Conservation (phyloP, 306 rosid genomes). For the Sindora glabra region DNA sequence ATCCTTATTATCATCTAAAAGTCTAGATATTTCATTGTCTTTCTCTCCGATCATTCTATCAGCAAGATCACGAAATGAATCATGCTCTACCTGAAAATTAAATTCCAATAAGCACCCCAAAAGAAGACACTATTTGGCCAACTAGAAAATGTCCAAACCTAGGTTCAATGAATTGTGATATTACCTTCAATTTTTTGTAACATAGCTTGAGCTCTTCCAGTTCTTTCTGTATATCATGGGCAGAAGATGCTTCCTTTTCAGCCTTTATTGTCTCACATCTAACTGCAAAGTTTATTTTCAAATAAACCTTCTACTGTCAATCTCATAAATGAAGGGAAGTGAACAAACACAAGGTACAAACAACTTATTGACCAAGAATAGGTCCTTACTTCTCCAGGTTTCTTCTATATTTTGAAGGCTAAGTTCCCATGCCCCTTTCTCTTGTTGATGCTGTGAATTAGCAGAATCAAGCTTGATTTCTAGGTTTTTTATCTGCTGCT, state of each 20-base stretch:
- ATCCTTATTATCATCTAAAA: conserved; percentile 64
- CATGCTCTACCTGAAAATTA: conserved; percentile 69
- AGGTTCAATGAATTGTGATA: conserved; percentile 4
- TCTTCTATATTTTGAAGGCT: conserved; percentile 86
- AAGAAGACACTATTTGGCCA: not conserved
- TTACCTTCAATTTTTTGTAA: conserved; percentile 73
- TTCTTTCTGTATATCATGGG: conserved; percentile 62
- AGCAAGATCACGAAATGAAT: conserved; percentile 85
- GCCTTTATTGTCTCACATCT: conserved; percentile 75
- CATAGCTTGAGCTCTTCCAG: conserved; percentile 68
- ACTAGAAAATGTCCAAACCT: conserved; percentile 5
- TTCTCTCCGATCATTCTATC: conserved; percentile 89
- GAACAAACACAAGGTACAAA: conserved; percentile 2
- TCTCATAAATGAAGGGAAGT: conserved; percentile 10
- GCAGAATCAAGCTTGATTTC: conserved; percentile 66
- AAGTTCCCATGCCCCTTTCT: conserved; percentile 85
- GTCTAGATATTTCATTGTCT: conserved; percentile 81
- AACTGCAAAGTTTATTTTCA: conserved; percentile 43
- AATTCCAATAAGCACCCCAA: conserved; percentile 20
- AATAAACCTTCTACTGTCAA: conserved; percentile 13
- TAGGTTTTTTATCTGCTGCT: conserved; percentile 61
- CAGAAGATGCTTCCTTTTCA: conserved; percentile 64
- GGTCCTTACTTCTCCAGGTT: conserved; percentile 74
- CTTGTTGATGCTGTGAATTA: conserved; percentile 54
- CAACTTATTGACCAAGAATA: conserved; percentile 17